These are phyloP conservation scores for Aquilaria malaccensis DNA, from an alignment of 345 rosid species.

Conservation along the genomic window DNA sequence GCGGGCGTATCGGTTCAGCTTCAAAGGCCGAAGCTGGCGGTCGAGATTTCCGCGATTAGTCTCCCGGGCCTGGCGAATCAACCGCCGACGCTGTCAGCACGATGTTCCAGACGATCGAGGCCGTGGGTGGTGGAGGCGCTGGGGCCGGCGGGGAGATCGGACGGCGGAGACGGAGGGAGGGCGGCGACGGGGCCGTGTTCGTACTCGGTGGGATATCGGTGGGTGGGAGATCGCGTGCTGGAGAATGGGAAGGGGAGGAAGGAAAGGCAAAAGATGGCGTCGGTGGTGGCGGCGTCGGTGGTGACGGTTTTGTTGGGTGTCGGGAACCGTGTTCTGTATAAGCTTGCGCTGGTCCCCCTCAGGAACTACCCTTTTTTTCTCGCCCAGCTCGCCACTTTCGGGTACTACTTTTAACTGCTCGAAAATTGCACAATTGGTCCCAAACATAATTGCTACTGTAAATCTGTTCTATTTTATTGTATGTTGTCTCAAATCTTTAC, in stretches of 20 bases:
- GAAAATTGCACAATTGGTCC: too few relatives aligned
- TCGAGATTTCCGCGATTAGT: conserved; percentile 21
- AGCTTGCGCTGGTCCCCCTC: conserved; percentile 83
- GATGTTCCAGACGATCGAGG: conserved; percentile 24
- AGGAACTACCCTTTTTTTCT: conserved; percentile 90
- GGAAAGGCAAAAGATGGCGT: conserved; percentile 14
- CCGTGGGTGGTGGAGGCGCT: conserved; percentile 24
- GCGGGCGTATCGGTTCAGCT: conserved; percentile 18
- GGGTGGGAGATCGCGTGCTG: conserved; percentile 25
- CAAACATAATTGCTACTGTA: too few relatives aligned
- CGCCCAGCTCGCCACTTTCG: conserved; percentile 93
- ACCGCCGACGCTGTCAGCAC: conserved; percentile 23
- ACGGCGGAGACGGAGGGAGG: conserved; percentile 23
- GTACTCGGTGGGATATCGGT: conserved; percentile 30
- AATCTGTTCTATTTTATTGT: too few relatives aligned
- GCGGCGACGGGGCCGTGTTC: conserved; percentile 29
- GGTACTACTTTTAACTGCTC: conserved; percentile 32
- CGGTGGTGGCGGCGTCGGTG: conserved; percentile 28
- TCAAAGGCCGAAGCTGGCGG: conserved; percentile 17
- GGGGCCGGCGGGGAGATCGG: conserved; percentile 33
- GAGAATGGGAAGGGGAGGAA: conserved; percentile 4
- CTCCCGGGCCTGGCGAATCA: conserved; percentile 19
- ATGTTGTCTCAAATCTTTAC: too few relatives aligned
- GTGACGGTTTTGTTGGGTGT: conserved; percentile 72
- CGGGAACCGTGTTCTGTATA: conserved; percentile 81